Conservation (phyloP, 352 stramenopile species). For the Globisporangium uncinulatum region DNA sequence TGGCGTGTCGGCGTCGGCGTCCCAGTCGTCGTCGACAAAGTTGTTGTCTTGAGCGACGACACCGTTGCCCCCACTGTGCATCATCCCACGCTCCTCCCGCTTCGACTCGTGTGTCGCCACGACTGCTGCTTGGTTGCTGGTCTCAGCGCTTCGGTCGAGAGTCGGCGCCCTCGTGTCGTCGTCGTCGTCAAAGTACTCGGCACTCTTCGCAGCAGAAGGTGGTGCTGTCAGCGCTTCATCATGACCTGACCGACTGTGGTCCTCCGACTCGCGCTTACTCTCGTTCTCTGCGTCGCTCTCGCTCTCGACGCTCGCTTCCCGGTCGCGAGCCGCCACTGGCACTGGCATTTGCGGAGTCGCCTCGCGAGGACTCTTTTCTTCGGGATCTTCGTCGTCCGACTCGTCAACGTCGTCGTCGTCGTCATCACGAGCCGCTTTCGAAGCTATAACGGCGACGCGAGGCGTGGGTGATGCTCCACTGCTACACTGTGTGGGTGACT, state of each 20-base stretch:
- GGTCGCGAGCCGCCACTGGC: not conserved
- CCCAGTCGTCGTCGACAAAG: slow-evolving; percentile 76
- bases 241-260: not conserved
- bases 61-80: slow-evolving; percentile 10
- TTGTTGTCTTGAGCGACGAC: slow-evolving; percentile 56
- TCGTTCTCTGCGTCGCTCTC: slow-evolving; percentile 7
- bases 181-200: slow-evolving; percentile 61
- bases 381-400: slow-evolving; percentile 24
- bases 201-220: slow-evolving; percentile 8
- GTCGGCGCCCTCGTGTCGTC: slow-evolving; percentile 19
- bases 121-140: slow-evolving; percentile 8
- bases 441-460: slow-evolving; percentile 6
- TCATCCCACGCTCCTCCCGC: slow-evolving; percentile 1
- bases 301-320: slow-evolving; percentile 8
- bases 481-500: not conserved
- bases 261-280: slow-evolving; percentile 6
- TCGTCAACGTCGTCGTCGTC: slow-evolving; percentile 23
- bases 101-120: not conserved
- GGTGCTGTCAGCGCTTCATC: not conserved
- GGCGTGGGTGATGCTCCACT: slow-evolving; percentile 7
- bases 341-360: not conserved
- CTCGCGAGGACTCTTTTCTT: slow-evolving; percentile 38
- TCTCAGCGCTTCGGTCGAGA: slow-evolving; percentile 11
- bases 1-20: slow-evolving; percentile 20
- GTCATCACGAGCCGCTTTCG: not conserved